A percentile compares a stretch with the other conserved stretches of the same genome.
These are phyloP conservation scores for Acacia crassicarpa DNA, from an alignment of 306 rosid genomes.

Conservation along the genomic window DNA sequence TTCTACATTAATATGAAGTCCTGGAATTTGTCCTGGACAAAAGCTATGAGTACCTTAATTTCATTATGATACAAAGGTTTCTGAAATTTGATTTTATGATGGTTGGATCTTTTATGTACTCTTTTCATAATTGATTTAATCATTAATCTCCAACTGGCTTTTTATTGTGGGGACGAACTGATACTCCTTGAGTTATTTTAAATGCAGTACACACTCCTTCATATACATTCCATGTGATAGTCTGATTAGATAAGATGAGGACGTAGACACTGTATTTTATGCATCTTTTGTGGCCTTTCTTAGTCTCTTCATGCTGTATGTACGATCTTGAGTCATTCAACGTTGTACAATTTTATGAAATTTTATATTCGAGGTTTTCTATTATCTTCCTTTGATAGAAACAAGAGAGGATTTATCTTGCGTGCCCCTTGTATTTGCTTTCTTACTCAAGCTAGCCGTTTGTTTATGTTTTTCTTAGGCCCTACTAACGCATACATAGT, in stretches of 20 bases:
- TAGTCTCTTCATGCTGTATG: background rate
- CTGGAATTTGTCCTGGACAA: background rate
- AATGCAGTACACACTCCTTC: background rate
- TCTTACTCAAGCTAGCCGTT: background rate
- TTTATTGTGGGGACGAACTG: slow-evolving; percentile 10
- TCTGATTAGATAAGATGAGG: slow-evolving; percentile 12
- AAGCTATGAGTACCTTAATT: background rate
- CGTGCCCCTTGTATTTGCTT: background rate
- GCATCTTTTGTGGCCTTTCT: background rate
- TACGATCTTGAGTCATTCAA: background rate
- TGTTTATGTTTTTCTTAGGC: background rate
- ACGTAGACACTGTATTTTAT: background rate
- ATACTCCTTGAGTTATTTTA: background rate
- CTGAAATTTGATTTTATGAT: background rate
- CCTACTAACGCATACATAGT: background rate
- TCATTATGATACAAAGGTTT: slow-evolving; percentile 13
- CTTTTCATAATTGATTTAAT: background rate
- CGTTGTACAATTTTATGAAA: background rate
- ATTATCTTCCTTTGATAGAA: background rate
- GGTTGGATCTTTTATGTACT: slow-evolving; percentile 8
- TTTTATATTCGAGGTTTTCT: background rate
- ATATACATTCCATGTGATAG: background rate
- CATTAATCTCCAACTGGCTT: background rate
- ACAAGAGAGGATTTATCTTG: background rate
- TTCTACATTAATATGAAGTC: background rate